Conservation (phyloP, 129 eudicot genomes). For the Artemisia annua region DNA sequence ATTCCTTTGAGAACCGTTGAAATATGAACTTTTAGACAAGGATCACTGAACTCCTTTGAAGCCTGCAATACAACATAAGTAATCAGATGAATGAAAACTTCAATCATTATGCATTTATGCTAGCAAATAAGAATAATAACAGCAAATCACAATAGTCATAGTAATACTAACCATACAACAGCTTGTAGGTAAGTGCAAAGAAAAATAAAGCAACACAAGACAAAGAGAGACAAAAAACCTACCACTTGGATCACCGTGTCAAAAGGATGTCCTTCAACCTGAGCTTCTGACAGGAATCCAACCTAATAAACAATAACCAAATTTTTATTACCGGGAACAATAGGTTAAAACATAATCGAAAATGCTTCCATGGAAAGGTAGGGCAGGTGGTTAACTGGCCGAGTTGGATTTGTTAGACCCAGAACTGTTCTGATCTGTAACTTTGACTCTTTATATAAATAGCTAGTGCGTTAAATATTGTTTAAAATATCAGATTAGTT, state of each 20-base stretch:
- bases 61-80: constrained; percentile 53
- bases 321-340: constrained; percentile 3
- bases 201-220: neutral
- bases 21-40: constrained; percentile 77
- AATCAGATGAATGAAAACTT: constrained; percentile 9
- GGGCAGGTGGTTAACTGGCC: too few species aligned
- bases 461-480: too few species aligned
- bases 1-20: constrained; percentile 79
- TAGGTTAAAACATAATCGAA: constrained; percentile 3
- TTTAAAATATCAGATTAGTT: too few species aligned
- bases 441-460: too few species aligned
- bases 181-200: neutral
- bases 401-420: too few species aligned
- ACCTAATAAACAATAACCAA: constrained; percentile 43
- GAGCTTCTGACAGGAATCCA: constrained; percentile 88
- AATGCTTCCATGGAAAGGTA: too few species aligned
- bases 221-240: constrained; percentile 29
- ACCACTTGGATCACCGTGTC: constrained; percentile 81
- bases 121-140: constrained; percentile 16
- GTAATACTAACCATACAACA: constrained; percentile 11
- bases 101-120: constrained; percentile 17
- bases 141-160: constrained; percentile 19
- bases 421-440: too few species aligned
- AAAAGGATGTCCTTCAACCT: constrained; percentile 79
- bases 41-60: constrained; percentile 78